Conservation (phyloP, 495 filamentous ascomycete genomes). For the Podospora appendiculata region DNA sequence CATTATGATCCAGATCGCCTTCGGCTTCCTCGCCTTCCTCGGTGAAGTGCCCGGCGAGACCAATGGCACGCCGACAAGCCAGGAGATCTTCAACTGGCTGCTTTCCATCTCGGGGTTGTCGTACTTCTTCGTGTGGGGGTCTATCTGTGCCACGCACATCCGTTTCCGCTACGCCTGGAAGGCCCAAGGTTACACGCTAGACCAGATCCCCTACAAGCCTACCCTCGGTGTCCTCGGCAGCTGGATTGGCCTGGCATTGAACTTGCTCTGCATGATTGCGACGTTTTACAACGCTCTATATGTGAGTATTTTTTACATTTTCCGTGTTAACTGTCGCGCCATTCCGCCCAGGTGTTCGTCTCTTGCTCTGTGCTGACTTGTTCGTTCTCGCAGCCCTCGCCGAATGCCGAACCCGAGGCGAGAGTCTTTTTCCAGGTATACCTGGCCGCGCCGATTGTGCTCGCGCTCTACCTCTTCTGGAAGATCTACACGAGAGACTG, state of each 20-base stretch:
- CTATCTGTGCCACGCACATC: constrained; percentile 63
- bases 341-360: constrained; percentile 10
- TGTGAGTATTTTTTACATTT: constrained; percentile 23
- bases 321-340: neutral
- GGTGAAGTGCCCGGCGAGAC: constrained; percentile 12
- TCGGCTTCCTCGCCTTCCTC: constrained; percentile 34
- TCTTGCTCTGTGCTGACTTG: too few species aligned
- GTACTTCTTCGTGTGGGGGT: constrained; percentile 64
- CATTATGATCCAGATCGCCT: constrained; percentile 43
- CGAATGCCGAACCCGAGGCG: constrained; percentile 40
- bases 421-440: constrained; percentile 59
- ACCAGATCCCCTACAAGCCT: constrained; percentile 40
- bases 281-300: constrained; percentile 41
- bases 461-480: constrained; percentile 38
- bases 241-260: constrained; percentile 51
- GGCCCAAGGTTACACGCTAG: constrained; percentile 41
- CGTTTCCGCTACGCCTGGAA: constrained; percentile 56
- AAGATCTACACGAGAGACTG: constrained; percentile 55
- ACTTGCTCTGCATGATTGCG: constrained; percentile 54
- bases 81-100: constrained; percentile 52
- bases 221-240: constrained; percentile 56
- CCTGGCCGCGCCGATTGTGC: constrained; percentile 52
- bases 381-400: constrained; percentile 33
- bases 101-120: constrained; percentile 59
- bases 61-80: neutral